Base-by-base conservation (phyloP, 2,329 filamentous ascomycete species). In the Cercospora canescens region DNA sequence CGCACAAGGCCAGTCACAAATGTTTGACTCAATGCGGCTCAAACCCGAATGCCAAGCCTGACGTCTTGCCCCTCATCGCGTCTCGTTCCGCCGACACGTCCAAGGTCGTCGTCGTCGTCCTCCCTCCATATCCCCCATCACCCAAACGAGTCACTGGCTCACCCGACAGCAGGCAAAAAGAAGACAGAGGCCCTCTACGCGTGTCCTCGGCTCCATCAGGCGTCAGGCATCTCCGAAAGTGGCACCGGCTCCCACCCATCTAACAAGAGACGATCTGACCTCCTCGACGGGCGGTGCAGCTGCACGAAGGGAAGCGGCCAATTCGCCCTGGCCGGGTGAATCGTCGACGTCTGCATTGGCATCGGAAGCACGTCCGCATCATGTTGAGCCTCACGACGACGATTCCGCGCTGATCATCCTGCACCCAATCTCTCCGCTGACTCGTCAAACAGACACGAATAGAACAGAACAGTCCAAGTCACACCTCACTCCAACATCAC, bases 1-100 rank as follows among this genome's bases (percentile, higher is more conserved):
- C 30, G 21, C 39, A 16, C 14, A 24, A 35, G 28, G n/a, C 7
- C 52, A 35, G 28, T 24, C 28, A 56, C 32, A 21, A 56, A 56
- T 56, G 52, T 56, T 56, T 35, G 52, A 56, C 28, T 56, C 52
- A 56, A 21, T 56, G 52, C 30, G 18, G 52, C 52, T 34, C 52
- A 34, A 28, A 48, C 41, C 7, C 7, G 12, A 28, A 24, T 30
- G 52, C 52, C 52, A 56, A 56, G 52, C 52, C 14, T 55, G 14
- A 28, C 52, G 50, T 34, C n/a, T 32, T 55, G 52, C 52, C 28
- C 52, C 52, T 32, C 52, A 55, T 55, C 50, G 24, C 50, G 26
- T 55, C 32, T 8, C 32, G 32, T 35, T 18, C 18, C 52, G 14
- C 34, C 28, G 6, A 12, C 14, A 7, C 52, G n/a, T 11, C 32